Conservation (phyloP, 2,329 filamentous ascomycete genomes). For the Alternaria conjuncta region DNA sequence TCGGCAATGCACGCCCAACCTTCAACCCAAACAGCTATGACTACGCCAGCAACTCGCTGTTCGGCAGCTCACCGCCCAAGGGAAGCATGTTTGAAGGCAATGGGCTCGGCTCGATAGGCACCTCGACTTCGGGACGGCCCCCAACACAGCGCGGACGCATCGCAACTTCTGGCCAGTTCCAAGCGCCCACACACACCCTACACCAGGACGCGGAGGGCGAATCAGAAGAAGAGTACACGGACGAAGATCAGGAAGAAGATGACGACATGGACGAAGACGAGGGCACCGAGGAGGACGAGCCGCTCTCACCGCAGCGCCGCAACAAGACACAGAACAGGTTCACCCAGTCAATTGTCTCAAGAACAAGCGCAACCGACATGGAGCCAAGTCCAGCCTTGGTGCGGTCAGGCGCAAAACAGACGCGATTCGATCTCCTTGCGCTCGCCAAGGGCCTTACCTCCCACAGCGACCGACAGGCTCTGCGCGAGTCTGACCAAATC, state of each 20-base stretch:
- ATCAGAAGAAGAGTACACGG: conserved; percentile 37
- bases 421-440: conserved; percentile 69
- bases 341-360: conserved; percentile 44
- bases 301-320: conserved; percentile 53
- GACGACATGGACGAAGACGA: conserved; percentile 45
- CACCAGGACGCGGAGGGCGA: conserved; percentile 46
- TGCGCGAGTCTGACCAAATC: conserved; percentile 74
- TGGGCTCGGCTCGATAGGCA: conserved; percentile 35
- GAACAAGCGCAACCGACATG: conserved; percentile 43
- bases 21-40: conserved; percentile 27
- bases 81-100: conserved; percentile 34
- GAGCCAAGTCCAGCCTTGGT: conserved; percentile 32
- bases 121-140: conserved; percentile 38
- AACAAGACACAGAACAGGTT: conserved; percentile 29
- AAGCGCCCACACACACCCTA: conserved; percentile 38
- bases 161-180: conserved; percentile 29
- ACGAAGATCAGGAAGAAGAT: conserved; percentile 34
- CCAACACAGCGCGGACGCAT: conserved; percentile 36
- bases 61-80: conserved; percentile 46
- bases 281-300: conserved; percentile 49
- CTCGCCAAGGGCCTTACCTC: conserved; percentile 74
- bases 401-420: conserved; percentile 46
- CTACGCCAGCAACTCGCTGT: conserved; percentile 26
- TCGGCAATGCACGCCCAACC: conserved; percentile 59
- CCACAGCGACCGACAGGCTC: conserved; percentile 62